Evolutionary conservation across 225 moss, liverwort and hornwort genomes (phyloP), one percentile per base, ranked within the genome.

Genomic region (Bryum argenteum): DNA sequence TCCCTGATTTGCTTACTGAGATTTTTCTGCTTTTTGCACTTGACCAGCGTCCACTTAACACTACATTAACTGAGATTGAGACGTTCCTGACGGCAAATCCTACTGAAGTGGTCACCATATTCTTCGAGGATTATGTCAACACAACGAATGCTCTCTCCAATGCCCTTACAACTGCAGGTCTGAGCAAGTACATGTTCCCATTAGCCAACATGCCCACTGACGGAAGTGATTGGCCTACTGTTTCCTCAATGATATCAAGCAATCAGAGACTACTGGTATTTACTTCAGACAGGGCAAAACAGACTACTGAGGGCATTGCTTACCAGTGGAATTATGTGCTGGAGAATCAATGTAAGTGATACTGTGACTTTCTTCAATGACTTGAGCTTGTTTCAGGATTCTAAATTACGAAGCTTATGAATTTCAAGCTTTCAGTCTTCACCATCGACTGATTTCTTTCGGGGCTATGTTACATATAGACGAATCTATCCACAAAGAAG

Each of bases 81-180:
- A 60, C 69, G 12, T 98, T 98, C 58, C 70, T 98, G 67, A 61
- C 81, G 14, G 83, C 89, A 67, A 91, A 98, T 80, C 98, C 98
- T 58, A 80, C 81, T 63, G 98, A 98, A 76, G 85, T 98, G 57
- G 74, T 98, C 21, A 94, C 98, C 37, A 78, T 98, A 37, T 89
- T 94, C 74, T 65, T 98, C 1, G 98, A 98, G 77, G 98, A 98
- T 70, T 94, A 94, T 47, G 98, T 98, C 0, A 71, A 66, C 67
- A 69, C 86, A 43, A 77, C 91, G 13, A 91, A 92, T 60, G 91
- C 89, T 28, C 72, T 98, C 20, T 87, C 85, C 19, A 88, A 81
- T 42, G 92, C 89, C 24, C 84, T 98, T 75, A 83, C 57, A 57
- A 59, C 83, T 42, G 94, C 98, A 41, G 86, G 85, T 26, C 61